Conservation (phyloP, 2,329 filamentous ascomycete genomes). For the Cercospora sojina region DNA sequence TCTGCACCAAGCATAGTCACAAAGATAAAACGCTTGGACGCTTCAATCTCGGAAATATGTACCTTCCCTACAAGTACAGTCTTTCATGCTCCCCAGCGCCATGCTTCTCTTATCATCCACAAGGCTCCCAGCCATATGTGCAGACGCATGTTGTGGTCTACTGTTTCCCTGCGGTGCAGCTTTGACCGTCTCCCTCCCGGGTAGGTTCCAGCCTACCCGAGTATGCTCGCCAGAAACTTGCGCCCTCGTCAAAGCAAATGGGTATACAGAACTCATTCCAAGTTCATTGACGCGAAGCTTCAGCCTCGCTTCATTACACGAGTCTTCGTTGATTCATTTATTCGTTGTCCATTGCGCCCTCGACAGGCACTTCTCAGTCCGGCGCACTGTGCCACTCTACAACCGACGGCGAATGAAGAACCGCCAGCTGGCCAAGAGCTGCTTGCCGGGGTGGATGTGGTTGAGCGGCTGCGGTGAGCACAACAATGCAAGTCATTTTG, state of each 20-base stretch:
- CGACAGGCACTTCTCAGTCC: neutral
- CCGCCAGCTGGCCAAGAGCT: neutral
- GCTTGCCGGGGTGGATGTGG: neutral
- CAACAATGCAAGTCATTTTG: neutral
- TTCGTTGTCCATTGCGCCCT: conserved; percentile 11
- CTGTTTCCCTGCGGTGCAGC: conserved; percentile 2
- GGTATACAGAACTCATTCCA: conserved; percentile 24
- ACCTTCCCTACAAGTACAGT: neutral
- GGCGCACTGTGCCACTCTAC: neutral
- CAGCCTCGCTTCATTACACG: conserved; percentile 3
- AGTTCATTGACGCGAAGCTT: neutral
- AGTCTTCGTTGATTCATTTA: conserved; percentile 1
- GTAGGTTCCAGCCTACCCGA: neutral
- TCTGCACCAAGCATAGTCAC: neutral
- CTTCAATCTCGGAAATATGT: conserved; percentile 1
- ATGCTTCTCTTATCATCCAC: neutral
- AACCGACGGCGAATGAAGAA: neutral
- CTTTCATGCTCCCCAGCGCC: neutral
- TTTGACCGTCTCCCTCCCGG: neutral
- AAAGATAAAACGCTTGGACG: neutral
- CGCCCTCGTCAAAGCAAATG: conserved; percentile 21
- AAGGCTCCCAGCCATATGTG: conserved; percentile 1
- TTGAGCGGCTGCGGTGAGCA: neutral
- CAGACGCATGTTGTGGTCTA: neutral
- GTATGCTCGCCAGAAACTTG: neutral